Evolutionary conservation across 208 protist genomes (phyloP), one percentile per base, ranked within the genome.

Genomic region (Crithidia fasciculata): DNA sequence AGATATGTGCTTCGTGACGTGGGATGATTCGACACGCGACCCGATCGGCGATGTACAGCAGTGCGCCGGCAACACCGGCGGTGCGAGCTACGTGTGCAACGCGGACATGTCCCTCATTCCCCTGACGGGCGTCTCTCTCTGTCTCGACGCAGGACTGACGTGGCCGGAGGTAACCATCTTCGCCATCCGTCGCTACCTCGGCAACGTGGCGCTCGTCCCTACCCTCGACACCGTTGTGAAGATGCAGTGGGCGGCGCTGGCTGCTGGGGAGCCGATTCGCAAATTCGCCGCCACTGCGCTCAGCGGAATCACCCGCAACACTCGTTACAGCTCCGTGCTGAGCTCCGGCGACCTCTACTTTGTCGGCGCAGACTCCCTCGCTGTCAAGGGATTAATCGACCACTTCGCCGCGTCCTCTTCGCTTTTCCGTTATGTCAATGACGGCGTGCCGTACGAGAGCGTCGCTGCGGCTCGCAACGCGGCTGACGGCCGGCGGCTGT

Each of bases 261-360:
- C 71, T 36, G 71, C 71, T n/a, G 56, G 57, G 2, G 62, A 62
- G n/a, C 54, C 49, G 37, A 28, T 76, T 6, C 43, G 57, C 0
- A 50, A 37, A 2, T 37, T 65, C 10, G 57, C 66, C 16, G 52
- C 52, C 43, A 3, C 39, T 8, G 9, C 72, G 6, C 36, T 78
- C 18, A 43, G 49, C 43, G 69, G 78, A 36, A 43, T 77, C 12
- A 52, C 69, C 43, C 53, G 63, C 2, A 85, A 76, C 50, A 91
- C 80, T 3, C 86, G 80, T 8, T 81, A 76, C 56, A 77, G 68
- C 50, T 55, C 88, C 6, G 76, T 91, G n/a, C 28, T 62, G 37
- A 76, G 57, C 8, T 86, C 81, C 16, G 88, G 88, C 3, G 18
- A 49, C 4, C 19, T 93, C n/a, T 91, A 84, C 72, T 91, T 93